These are phyloP conservation scores for Saccharomycopsis sp. DNA, from an alignment of 805 yeast genomes.

Conservation along the genomic window DNA sequence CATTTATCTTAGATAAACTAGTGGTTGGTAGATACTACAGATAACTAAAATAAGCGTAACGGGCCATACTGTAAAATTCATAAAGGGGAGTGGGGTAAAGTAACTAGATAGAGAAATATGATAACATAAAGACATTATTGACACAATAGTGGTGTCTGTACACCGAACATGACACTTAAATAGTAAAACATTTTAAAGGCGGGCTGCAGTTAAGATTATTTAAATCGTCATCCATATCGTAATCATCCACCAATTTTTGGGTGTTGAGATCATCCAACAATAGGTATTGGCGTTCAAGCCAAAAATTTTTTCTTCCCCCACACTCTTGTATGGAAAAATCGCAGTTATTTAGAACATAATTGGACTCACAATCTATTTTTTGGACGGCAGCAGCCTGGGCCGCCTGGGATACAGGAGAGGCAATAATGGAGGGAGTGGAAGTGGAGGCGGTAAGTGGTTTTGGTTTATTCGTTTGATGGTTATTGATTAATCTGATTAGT, in stretches of 20 bases:
- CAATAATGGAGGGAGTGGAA: not conserved
- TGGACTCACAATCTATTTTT: not conserved
- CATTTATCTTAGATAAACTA: not conserved
- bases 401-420: not conserved
- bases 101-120: no score
- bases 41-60: not conserved
- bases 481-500: not conserved
- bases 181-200: not conserved
- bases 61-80: no score
- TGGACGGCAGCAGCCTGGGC: not conserved
- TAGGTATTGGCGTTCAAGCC: not conserved
- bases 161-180: not conserved
- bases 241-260: not conserved
- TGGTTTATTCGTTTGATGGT: not conserved
- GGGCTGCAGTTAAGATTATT: not conserved
- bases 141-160: not conserved
- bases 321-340: not conserved
- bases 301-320: not conserved
- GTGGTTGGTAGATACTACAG: not conserved
- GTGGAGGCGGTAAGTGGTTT: not conserved
- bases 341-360: not conserved
- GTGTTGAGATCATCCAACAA: not conserved
- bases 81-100: not conserved
- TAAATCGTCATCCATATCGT: not conserved
- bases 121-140: not conserved